A percentile compares a stretch with the other conserved stretches of the same genome.
phyloP scores from a whole-genome alignment of 495 filamentous ascomycete genomes.

The Delitschia confertaspora region DNA sequence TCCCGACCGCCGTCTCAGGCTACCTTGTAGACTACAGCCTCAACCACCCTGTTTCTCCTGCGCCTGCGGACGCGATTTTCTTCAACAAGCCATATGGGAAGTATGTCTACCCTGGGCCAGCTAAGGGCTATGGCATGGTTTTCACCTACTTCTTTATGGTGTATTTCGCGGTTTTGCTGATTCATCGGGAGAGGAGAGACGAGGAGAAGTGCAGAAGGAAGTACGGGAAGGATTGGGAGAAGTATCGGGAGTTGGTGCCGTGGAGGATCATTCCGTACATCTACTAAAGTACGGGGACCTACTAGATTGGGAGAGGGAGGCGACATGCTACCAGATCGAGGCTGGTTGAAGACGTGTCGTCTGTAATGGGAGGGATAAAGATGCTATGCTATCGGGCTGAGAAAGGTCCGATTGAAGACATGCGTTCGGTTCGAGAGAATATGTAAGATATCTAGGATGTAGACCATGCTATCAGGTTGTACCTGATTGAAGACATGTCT shows the following conservation, averaged over 20 bases:
- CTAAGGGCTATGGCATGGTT: conserved; percentile 70
- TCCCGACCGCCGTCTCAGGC: conserved; percentile 82
- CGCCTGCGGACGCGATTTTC: conserved; percentile 37
- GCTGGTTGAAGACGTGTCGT: conserved; percentile 22
- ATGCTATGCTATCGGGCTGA: conserved; percentile 5
- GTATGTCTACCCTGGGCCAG: conserved; percentile 57
- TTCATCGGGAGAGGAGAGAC: conserved; percentile 86
- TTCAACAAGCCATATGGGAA: conserved; percentile 15
- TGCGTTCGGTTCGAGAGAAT: not conserved
- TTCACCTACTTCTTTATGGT: conserved; percentile 93
- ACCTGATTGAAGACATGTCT: conserved; percentile 23
- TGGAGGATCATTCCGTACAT: conserved; percentile 86
- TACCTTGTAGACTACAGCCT: conserved; percentile 50
- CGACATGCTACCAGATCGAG: conserved; percentile 15
- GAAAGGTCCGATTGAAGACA: conserved; percentile 11
- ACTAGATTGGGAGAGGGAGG: not conserved
- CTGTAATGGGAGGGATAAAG: not conserved
- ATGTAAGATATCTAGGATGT: not conserved
- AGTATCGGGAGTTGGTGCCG: conserved; percentile 73
- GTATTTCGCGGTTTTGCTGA: conserved; percentile 81
- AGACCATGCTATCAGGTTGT: conserved; percentile 18
- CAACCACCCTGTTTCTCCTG: conserved; percentile 16
- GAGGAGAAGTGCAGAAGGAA: conserved; percentile 88
- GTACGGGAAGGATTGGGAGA: conserved; percentile 90
- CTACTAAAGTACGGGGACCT: conserved; percentile 46